phyloP scores from a whole-genome alignment of 306 rosid genomes.

The Aeschynomene evenia region DNA sequence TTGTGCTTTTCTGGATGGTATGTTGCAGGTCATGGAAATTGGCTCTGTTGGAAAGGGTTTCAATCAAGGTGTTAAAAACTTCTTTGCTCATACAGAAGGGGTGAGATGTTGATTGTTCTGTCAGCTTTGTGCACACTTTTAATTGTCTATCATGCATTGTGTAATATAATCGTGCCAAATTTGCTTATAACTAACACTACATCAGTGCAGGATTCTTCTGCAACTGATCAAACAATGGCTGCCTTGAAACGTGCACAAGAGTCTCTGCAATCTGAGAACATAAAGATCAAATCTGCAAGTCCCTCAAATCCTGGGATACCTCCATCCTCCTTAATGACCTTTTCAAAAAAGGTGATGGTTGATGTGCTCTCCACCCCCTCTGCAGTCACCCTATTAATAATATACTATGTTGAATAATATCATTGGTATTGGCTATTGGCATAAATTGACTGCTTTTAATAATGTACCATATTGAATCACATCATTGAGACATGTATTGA shows the following conservation, averaged over 20 bases:
- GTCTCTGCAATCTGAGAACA: constrained; percentile 61
- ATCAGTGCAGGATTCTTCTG: constrained; percentile 66
- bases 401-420: background rate
- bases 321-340: constrained; percentile 88
- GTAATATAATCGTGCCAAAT: constrained; percentile 9
- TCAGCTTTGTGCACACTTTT: background rate
- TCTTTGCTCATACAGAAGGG: constrained; percentile 72
- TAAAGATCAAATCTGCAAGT: constrained; percentile 59
- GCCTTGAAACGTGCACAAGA: constrained; percentile 76
- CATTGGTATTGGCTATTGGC: constrained; percentile 18
- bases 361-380: background rate
- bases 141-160: constrained; percentile 3
- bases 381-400: background rate
- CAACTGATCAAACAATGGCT: constrained; percentile 55
- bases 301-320: constrained; percentile 92
- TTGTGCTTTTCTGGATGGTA: constrained; percentile 20
- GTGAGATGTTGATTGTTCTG: constrained; percentile 48
- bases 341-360: constrained; percentile 61
- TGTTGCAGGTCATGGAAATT: constrained; percentile 66
- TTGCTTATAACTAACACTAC: constrained; percentile 19
- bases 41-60: constrained; percentile 86
- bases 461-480: constrained; percentile 10
- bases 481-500: constrained; percentile 20
- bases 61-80: constrained; percentile 51
- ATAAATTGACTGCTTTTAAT: constrained; percentile 4